Evolutionary conservation across 192 early-diverging fungal species (phyloP).

Genomic region (Cetraspora pellucida): DNA sequence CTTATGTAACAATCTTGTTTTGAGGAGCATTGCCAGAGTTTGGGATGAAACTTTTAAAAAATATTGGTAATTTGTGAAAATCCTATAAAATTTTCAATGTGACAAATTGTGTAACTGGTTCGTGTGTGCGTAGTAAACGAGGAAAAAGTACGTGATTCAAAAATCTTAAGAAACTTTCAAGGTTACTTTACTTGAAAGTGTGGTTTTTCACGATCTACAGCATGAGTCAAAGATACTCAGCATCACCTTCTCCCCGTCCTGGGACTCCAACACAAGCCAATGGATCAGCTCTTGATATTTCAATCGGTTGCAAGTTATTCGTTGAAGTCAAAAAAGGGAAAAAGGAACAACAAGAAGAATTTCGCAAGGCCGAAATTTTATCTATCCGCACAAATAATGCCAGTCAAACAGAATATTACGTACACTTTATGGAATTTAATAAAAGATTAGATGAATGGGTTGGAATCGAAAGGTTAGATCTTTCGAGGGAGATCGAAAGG

Average conservation of each 20-base stretch:
- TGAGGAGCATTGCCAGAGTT: too few relatives aligned
- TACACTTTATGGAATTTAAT: slow-evolving; percentile 97
- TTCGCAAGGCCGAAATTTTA: slow-evolving; percentile 84
- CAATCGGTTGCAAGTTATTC: slow-evolving; percentile 64
- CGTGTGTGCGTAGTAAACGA: too few relatives aligned
- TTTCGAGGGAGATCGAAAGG: slow-evolving; percentile 67
- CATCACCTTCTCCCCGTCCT: slow-evolving; percentile 7
- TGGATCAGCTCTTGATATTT: slow-evolving; percentile 15
- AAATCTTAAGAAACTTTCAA: too few relatives aligned
- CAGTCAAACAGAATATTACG: slow-evolving; percentile 78
- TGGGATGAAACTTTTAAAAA: too few relatives aligned
- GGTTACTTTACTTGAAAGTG: too few relatives aligned
- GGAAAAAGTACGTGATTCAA: too few relatives aligned
- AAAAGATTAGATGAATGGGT: slow-evolving; percentile 99
- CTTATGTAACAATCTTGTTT: too few relatives aligned
- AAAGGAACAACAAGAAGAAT: slow-evolving; percentile 45
- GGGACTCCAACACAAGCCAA: background rate
- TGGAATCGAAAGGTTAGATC: slow-evolving; percentile 58
- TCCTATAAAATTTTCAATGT: too few relatives aligned
- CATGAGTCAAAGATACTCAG: slow-evolving; percentile 15
- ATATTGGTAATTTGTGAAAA: too few relatives aligned
- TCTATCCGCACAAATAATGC: slow-evolving; percentile 65
- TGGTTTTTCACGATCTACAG: background rate
- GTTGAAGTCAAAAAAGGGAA: slow-evolving; percentile 58
- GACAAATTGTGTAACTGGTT: too few relatives aligned